These are phyloP conservation scores for Elsinoe perseae DNA, from an alignment of 2,329 filamentous ascomycete genomes.

Conservation along the genomic window DNA sequence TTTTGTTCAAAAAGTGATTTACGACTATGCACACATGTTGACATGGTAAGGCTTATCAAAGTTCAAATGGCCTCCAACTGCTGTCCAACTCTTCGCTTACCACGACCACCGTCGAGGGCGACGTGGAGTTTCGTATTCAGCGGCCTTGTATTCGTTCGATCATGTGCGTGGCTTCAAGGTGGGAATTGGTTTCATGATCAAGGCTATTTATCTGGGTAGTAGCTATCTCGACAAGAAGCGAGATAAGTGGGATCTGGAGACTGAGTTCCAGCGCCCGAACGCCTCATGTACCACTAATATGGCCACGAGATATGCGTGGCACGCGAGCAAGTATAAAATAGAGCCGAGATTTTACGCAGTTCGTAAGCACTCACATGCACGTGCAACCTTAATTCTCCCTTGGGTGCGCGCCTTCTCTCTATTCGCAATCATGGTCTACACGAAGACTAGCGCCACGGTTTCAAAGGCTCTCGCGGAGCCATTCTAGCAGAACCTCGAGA, in stretches of 20 bases:
- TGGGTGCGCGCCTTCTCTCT: neutral
- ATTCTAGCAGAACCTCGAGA: constrained; percentile 15
- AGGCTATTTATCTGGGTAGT: neutral
- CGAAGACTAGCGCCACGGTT: constrained; percentile 2
- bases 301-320: neutral
- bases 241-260: neutral
- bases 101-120: neutral
- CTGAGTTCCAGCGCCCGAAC: neutral
- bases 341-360: neutral
- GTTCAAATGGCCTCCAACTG: neutral
- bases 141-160: neutral
- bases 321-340: neutral
- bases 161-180: too few relatives aligned
- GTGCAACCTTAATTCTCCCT: neutral
- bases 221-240: neutral
- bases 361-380: neutral
- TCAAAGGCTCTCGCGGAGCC: constrained; percentile 15
- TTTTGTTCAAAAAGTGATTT: too few relatives aligned
- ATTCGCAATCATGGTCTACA: neutral
- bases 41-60: neutral
- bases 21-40: neutral
- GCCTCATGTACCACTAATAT: neutral
- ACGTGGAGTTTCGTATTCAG: neutral
- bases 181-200: too few relatives aligned
- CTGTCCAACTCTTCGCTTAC: neutral